Evolutionary conservation across 805 yeast species (phyloP), one percentile per base, ranked within the genome.

Genomic region (Pichia deserticola): DNA sequence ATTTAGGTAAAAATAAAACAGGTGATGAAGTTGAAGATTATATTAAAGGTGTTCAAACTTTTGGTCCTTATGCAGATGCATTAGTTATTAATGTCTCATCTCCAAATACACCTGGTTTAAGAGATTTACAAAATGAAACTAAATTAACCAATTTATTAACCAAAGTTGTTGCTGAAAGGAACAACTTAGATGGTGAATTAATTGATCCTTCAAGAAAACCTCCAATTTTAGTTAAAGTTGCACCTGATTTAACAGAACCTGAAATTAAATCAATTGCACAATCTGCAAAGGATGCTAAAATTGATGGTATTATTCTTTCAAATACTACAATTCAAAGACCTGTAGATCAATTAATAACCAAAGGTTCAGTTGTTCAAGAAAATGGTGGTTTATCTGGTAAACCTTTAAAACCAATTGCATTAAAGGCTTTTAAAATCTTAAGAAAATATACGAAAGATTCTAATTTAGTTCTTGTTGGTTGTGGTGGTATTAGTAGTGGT

Each of bases 101-200:
- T 44, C 98, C 98, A 47, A 92, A 92, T 63, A 92, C 98, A 1
- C 98, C 98, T 5, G 97, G 97, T 2, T 75, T 92, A 57, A 79
- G 98, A 61, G 87, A 82, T 58, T 75, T 92, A 57, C 98, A 92
- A 70, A 78, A 71, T 50, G 95, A 87, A 57, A 74, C 73, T 49
- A 86, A 85, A 63, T 75, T 92, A 52, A 79, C 88, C 7, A 74
- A 74, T 36, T 71, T 92, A 58, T 74, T 92, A 57, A 69, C 77
- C 9, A 70, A 81, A 11, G 89, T 92, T 35, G 81, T 89, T 11
- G 65, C 68, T 1, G 89, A 86, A 63, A 79, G 97, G 63, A 75
- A 86, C 58, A 50, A 53, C 3, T 67, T 82, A 41, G 65, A 65
- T 0, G 60, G 62, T 49, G 75, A 74, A 48, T 57, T 71, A 40